phyloP scores from a whole-genome alignment of 1,284 basidiomycete genomes.

The Heimioporus retisporus region DNA sequence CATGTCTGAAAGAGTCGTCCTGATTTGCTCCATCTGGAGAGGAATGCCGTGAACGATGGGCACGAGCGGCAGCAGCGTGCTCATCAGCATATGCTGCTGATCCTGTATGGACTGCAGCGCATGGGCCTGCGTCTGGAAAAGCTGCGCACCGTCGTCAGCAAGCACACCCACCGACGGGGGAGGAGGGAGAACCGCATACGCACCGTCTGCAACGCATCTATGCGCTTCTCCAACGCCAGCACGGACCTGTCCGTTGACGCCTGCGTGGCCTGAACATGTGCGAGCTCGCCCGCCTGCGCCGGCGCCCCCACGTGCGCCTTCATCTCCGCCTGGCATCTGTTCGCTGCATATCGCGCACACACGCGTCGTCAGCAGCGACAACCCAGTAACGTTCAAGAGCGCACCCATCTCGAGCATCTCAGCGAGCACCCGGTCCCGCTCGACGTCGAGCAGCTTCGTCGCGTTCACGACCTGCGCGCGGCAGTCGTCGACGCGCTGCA shows the following conservation, averaged over 20 bases:
- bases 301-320: conserved; percentile 66
- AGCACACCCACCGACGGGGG: no score
- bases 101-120: conserved; percentile 57
- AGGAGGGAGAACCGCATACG: conserved; percentile 11
- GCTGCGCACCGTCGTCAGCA: conserved; percentile 18
- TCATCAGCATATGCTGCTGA: conserved; percentile 50
- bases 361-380: conserved; percentile 12
- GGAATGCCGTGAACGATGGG: conserved; percentile 68
- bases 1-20: conserved; percentile 25
- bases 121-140: conserved; percentile 62
- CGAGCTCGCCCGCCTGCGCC: conserved; percentile 58
- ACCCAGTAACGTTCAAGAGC: neutral
- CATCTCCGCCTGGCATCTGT: conserved; percentile 68
- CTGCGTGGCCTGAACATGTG: conserved; percentile 52
- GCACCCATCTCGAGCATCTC: conserved; percentile 60
- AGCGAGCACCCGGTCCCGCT: conserved; percentile 53
- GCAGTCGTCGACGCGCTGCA: conserved; percentile 51
- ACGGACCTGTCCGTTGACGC: conserved; percentile 51
- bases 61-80: conserved; percentile 63
- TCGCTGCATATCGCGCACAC: conserved; percentile 50
- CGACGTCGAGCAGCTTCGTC: conserved; percentile 56
- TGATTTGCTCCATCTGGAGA: conserved; percentile 59
- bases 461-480: conserved; percentile 55
- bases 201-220: conserved; percentile 68
- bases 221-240: conserved; percentile 61